Percentiles rank a stretch among this genome's conserved stretches.
Conservation (phyloP, 2,329 filamentous ascomycete genomes). For the Microcera coccophila region DNA sequence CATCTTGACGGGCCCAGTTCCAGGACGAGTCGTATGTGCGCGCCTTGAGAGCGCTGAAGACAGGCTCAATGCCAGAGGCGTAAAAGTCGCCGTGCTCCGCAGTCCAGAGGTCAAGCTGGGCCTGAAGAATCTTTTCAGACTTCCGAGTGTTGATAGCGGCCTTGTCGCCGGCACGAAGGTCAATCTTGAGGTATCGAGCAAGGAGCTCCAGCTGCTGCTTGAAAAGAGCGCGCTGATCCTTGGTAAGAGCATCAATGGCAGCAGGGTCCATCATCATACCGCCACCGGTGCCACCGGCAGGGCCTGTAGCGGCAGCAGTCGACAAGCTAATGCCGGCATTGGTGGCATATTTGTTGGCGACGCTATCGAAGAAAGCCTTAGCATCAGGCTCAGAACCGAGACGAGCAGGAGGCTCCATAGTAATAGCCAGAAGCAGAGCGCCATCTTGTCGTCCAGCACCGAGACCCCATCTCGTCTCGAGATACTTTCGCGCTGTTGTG, state of each 20-base stretch:
- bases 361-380: constrained; percentile 86
- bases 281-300: constrained; percentile 63
- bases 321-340: constrained; percentile 80
- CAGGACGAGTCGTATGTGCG: constrained; percentile 96
- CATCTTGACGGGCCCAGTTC: constrained; percentile 99
- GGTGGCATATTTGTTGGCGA: constrained; percentile 83
- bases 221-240: constrained; percentile 92
- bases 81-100: constrained; percentile 97
- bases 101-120: constrained; percentile 91
- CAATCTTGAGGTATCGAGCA: constrained; percentile 94
- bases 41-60: constrained; percentile 90
- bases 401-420: constrained; percentile 85
- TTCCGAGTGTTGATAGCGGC: constrained; percentile 80
- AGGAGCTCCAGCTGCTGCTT: constrained; percentile 97
- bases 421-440: constrained; percentile 80
- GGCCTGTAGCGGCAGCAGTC: constrained; percentile 68
- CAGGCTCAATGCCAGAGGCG: constrained; percentile 86
- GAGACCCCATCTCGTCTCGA: constrained; percentile 91
- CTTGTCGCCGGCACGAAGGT: constrained; percentile 94
- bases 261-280: constrained; percentile 99
- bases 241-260: constrained; percentile 92
- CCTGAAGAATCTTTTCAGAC: constrained; percentile 81
- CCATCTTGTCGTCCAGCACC: constrained; percentile 85
- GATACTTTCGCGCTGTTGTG: constrained; percentile 88
- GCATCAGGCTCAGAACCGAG: constrained; percentile 86